Conservation (phyloP, 345 rosid species). For the Hibiscus trionum region DNA sequence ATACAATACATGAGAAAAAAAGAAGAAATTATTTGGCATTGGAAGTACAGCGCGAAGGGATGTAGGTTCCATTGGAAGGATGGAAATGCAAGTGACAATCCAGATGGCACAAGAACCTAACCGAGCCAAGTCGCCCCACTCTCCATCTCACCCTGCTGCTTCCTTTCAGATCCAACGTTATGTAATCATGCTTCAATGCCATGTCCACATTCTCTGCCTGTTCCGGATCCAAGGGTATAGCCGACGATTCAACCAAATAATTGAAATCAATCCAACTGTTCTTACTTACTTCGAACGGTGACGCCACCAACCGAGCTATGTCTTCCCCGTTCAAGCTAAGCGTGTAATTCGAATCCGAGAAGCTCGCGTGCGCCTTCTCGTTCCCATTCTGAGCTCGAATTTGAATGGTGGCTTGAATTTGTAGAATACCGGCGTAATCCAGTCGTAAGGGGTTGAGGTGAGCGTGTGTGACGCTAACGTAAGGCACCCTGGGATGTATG, state of each 20-base stretch:
- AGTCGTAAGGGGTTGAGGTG: slow-evolving; percentile 45
- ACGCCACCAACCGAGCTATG: slow-evolving; percentile 39
- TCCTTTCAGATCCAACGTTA: slow-evolving; percentile 43
- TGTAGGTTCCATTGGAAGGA: slow-evolving; percentile 31
- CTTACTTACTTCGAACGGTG: slow-evolving; percentile 50
- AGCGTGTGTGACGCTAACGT: slow-evolving; percentile 50
- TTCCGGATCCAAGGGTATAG: slow-evolving; percentile 49
- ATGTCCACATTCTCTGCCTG: slow-evolving; percentile 27
- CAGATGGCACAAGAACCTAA: slow-evolving; percentile 43
- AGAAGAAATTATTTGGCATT: slow-evolving; percentile 33
- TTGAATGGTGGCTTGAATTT: slow-evolving; percentile 50
- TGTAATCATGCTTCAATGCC: slow-evolving; percentile 35
- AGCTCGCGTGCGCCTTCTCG: slow-evolving; percentile 52
- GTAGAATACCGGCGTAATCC: slow-evolving; percentile 34
- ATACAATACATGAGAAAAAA: background rate
- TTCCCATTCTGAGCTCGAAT: slow-evolving; percentile 62
- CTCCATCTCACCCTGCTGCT: slow-evolving; percentile 53
- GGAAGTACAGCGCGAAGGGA: slow-evolving; percentile 52
- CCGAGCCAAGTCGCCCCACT: slow-evolving; percentile 58
- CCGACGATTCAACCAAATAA: slow-evolving; percentile 48
- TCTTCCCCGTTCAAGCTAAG: slow-evolving; percentile 39
- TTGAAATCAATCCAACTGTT: slow-evolving; percentile 26
- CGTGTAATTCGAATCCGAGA: slow-evolving; percentile 29
- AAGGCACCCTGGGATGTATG: slow-evolving; percentile 72
- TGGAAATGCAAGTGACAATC: slow-evolving; percentile 55